A percentile compares a stretch with the other conserved stretches of the same genome.
phyloP scores from a whole-genome alignment of 1,139 yeast genomes.

The Suhomyces atakaporum region DNA sequence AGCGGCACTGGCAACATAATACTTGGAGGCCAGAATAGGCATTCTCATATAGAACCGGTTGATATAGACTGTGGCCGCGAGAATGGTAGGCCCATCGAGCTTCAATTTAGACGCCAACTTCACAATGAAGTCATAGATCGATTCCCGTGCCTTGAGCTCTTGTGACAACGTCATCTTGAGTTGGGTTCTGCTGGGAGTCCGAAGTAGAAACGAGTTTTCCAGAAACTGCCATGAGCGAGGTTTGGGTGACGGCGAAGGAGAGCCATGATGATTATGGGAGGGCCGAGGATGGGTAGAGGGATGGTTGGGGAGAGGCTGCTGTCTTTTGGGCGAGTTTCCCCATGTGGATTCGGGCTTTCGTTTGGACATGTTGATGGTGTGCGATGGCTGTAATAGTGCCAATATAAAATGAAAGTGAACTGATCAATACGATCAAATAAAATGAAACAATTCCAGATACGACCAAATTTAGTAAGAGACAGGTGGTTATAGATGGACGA shows the following conservation, averaged over 20 bases:
- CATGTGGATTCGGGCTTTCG: slow-evolving; percentile 4
- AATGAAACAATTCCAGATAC: no score
- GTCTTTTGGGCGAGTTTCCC: slow-evolving; percentile 4
- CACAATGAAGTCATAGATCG: slow-evolving; percentile 44
- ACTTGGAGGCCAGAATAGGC: slow-evolving; percentile 48
- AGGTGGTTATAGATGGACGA: no score
- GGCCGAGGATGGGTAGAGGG: no score
- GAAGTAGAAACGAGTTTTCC: slow-evolving; percentile 32
- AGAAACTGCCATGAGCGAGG: slow-evolving; percentile 37
- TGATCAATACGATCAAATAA: no score
- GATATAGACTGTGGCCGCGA: slow-evolving; percentile 45
- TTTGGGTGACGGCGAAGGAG: slow-evolving; percentile 2
- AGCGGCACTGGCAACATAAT: slow-evolving; percentile 50
- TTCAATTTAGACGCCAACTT: slow-evolving; percentile 40
- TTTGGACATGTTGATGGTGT: neutral
- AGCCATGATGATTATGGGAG: no score
- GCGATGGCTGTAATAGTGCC: no score
- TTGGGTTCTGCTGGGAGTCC: slow-evolving; percentile 35
- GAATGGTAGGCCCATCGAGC: slow-evolving; percentile 46
- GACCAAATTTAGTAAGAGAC: no score
- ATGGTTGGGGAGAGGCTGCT: neutral
- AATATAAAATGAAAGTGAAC: no score
- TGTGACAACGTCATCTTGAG: slow-evolving; percentile 27
- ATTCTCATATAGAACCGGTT: slow-evolving; percentile 46
- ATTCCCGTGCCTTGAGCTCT: slow-evolving; percentile 41